A percentile compares a stretch with the other conserved stretches of the same genome.
Conservation (phyloP, 1,284 basidiomycete genomes). For the Tylopilus sp. region DNA sequence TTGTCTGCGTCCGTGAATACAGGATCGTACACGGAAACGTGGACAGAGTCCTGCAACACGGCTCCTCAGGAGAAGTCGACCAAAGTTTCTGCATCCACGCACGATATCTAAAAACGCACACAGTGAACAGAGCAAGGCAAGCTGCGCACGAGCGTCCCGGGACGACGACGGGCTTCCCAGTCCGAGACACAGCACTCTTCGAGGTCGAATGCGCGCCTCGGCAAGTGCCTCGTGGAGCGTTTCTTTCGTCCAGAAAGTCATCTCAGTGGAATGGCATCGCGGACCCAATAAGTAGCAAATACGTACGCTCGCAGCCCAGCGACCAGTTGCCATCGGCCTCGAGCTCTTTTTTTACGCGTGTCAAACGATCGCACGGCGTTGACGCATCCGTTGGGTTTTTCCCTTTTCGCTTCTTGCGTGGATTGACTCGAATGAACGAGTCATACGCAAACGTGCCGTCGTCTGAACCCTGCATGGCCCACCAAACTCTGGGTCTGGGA, state of each 20-base stretch:
- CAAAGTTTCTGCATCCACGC: conserved; percentile 33
- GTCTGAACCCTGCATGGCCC: conserved; percentile 18
- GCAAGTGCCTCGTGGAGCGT: conserved; percentile 35
- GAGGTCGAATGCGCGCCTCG: conserved; percentile 19
- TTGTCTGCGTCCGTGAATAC: conserved; percentile 61
- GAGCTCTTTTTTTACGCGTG: conserved; percentile 38
- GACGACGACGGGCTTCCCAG: conserved; percentile 64
- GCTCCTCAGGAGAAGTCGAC: not conserved
- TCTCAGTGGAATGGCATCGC: not conserved
- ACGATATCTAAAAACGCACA: conserved; percentile 55
- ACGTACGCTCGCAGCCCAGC: conserved; percentile 36
- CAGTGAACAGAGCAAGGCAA: conserved; percentile 57
- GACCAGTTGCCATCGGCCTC: conserved; percentile 42
- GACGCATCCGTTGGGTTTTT: conserved; percentile 22
- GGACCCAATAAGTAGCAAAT: conserved; percentile 5
- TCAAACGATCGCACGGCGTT: conserved; percentile 32
- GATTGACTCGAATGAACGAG: conserved; percentile 39
- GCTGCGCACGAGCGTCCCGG: conserved; percentile 58
- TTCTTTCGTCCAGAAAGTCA: conserved; percentile 27
- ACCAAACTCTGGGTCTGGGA: not conserved
- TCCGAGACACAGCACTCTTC: conserved; percentile 56
- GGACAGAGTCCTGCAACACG: conserved; percentile 40
- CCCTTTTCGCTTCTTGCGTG: conserved; percentile 37
- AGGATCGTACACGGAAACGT: conserved; percentile 63
- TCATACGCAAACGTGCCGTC: conserved; percentile 34